Conservation (phyloP, 352 stramenopile species). For the Pythium sp. region DNA sequence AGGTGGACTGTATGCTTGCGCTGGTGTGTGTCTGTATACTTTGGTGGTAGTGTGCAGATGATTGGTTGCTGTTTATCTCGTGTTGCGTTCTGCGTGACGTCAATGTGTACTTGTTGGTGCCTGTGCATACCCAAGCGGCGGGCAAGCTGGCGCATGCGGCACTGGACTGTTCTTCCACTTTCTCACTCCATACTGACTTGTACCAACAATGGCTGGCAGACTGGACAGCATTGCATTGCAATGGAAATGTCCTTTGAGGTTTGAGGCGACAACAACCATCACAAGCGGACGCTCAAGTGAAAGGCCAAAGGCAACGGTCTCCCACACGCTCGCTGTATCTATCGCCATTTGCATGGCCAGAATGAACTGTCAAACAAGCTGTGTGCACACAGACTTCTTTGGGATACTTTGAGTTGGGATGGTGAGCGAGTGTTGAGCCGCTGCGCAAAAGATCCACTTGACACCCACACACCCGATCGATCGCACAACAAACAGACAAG, state of each 20-base stretch:
- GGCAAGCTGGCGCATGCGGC: not conserved
- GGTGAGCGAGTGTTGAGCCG: no score
- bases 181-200: not conserved
- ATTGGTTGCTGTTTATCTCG: not conserved
- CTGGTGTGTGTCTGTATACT: no score
- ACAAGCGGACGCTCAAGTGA: not conserved
- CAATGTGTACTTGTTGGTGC: not conserved
- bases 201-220: not conserved
- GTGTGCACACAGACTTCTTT: no score
- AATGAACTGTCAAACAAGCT: no score
- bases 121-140: not conserved
- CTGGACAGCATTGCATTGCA: not conserved
- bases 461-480: no score
- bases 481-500: no score
- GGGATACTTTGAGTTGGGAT: no score
- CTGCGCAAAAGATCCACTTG: no score
- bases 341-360: no score
- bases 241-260: no score
- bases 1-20: not conserved
- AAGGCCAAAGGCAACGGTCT: no score
- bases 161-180: not conserved
- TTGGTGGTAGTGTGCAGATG: not conserved
- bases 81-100: not conserved
- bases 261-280: not conserved
- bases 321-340: no score